Evolutionary conservation across 331 rosid species (phyloP), one percentile per base, ranked within the genome.

Genomic region (Acacia concinna): DNA sequence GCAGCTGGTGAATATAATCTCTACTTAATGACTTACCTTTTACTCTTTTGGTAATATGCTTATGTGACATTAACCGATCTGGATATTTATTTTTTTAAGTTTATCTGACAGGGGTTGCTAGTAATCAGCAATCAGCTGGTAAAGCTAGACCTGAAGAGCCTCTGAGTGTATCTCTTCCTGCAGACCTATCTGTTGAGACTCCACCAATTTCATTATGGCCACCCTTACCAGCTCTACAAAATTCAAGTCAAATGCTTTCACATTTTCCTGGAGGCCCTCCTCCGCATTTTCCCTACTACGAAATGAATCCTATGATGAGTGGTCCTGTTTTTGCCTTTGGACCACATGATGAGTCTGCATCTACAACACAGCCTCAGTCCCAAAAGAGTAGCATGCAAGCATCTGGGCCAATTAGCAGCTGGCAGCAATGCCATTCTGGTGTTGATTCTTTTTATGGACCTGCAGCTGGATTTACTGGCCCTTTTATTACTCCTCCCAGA

Each of bases 361-460:
- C 94, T 49, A 69, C 93, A 8, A n/a, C 92, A 68, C 97, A 87
- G 75, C 71, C 94, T 38, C 94, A 85, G 81, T 71, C 97, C 70
- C 99, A 87, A 67, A 93, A 90, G 81, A 85, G 85, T 82, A 79
- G 82, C 67, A 49, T 89, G 43, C 76, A 96, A 27, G 79, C 89
- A 75, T 81, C 97, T 31, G 88, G 94, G 31, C 90, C 97, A n/a
- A 75, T 90, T 73, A 96, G 94, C 67, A 81, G 85, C 72, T 94
- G 98, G 97, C 96, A 89, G 81, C 97, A 94, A 76, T 90, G 97
- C 81, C 97, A 95, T 84, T 87, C 97, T 71, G 96, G 94, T 30
- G 89, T 95, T n/a, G 99, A 95, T 75, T 95, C 99, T 63, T 93
- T 93, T 83, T 95, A 91, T 75, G 97, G 99, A 56, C 97, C 97